Base-by-base conservation (phyloP, 2,329 filamentous ascomycete genomes). In the Aspergillus sp. region DNA sequence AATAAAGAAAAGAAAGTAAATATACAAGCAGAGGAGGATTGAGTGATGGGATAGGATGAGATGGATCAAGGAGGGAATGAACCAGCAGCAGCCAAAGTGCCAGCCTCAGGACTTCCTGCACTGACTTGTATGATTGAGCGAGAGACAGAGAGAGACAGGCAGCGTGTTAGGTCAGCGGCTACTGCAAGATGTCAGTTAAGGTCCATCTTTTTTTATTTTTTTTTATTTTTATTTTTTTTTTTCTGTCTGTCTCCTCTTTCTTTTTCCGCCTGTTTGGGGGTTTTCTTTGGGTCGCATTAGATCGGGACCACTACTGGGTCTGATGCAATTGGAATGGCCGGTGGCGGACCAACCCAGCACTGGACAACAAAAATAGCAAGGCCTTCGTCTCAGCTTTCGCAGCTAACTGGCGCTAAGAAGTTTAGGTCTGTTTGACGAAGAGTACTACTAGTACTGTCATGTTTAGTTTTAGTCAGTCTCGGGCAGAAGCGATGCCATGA, bases 81-180 rank as follows among this genome's bases (percentile, higher is more conserved):
- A 28, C 32, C 12, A 13, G 21, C 10, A 47, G 39, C 25, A 45
- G 39, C 41, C 53, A 45, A 55, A 36, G 39, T 32, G 53, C 53
- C 53, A 55, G 53, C 53, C 53, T 55, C 53, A 47, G 53, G 45
- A 47, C 30, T 43, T 38, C 28, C 28, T 30, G 9, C 28, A 30
- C 28, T 19, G 30, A 41, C 41, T 28, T 55, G 23, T 30, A 17
- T 19, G 53, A 55, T 45, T 47, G 53, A 47, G 51, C 25, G 25
- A 50, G 21, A 55, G 52, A 30, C 32, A 36, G 12, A 5, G 28
- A 30, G 28, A 30, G 28, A 30, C 28, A 55, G 38, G 19, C 21
- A 25, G 52, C 38, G 41, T 30, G 12, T 55, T 55, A 55, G 52
- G 52, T 55, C 52, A 55, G 52, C 52, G 39, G 39, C 53, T 36